Base-by-base conservation (phyloP, 2,329 filamentous ascomycete genomes). In the Botrytis medusae region DNA sequence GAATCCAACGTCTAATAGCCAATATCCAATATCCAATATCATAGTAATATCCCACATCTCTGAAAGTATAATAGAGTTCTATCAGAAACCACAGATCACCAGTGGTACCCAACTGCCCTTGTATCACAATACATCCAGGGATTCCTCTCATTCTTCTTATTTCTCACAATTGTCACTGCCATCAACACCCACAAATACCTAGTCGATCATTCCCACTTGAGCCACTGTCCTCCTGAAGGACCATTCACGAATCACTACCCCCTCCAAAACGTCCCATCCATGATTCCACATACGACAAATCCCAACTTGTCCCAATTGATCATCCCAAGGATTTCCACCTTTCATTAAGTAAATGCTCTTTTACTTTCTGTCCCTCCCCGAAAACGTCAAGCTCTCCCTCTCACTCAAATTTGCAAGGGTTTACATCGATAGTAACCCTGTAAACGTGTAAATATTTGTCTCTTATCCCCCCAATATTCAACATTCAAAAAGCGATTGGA, bases 281-380 rank as follows among this genome's bases (percentile, higher is more conserved):
- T 54, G 48, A 54, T 12, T 54, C 48, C 16, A 54, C 22, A 67
- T 67, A 54, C 64, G 46, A 29, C 46, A 40, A 51, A 40, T 40
- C 32, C 32, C 16, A 67, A 54, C 46, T 54, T 40, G 46, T 65
- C 65, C 34, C 25, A 57, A 68, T 42, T 57, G 65, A 68, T 68
- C 34, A 57, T 32, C 65, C 10, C 65, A 57, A 68, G 64, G 64
- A 68, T 68, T 68, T 68, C 48, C 65, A 42, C 37, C 48, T 68
- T 54, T 68, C 25, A 42, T 68, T 22, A 40, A 57, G 51, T 32
- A 57, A 57, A 57, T 29, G n/a, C n/a, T 57, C n/a, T 48, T 51
- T n/a, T 51, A 68, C 48, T 42, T 57, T 57, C 25, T 57, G 32
- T 18, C 63, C 29, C 32, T 68, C 42, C 46, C 18, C 32, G 9